Percentiles rank a stretch among this genome's conserved stretches.
Evolutionary conservation across 1,139 yeast species (phyloP).

Genomic region (Yamadazyma dendronema): DNA sequence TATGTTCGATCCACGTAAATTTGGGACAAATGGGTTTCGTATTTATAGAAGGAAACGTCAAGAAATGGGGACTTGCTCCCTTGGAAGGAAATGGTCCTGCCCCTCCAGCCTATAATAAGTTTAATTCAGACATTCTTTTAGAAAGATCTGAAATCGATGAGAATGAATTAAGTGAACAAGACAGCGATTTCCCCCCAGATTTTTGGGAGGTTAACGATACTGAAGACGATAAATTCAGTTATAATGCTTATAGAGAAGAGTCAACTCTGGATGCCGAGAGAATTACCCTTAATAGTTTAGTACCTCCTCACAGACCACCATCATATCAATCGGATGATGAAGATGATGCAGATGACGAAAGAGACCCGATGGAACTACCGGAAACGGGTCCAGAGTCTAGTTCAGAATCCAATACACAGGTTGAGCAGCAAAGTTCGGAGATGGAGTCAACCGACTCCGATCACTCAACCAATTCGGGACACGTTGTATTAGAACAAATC

Average conservation of each 20-base stretch:
- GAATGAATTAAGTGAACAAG: slow-evolving; percentile 44
- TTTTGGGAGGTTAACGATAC: slow-evolving; percentile 42
- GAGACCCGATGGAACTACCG: slow-evolving; percentile 8
- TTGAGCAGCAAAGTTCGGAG: no score
- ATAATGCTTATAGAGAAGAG: slow-evolving; percentile 38
- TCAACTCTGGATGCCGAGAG: slow-evolving; percentile 34
- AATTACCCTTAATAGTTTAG: slow-evolving; percentile 39
- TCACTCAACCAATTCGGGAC: no score
- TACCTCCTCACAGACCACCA: slow-evolving; percentile 34
- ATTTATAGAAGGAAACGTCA: slow-evolving; percentile 58
- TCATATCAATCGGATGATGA: slow-evolving; percentile 23
- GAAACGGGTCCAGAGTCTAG: no score
- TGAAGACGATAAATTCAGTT: slow-evolving; percentile 36
- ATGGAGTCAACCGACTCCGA: no score
- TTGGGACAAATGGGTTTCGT: slow-evolving; percentile 59
- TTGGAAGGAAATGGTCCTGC: slow-evolving; percentile 59
- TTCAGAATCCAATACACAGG: neutral
- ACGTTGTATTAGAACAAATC: no score
- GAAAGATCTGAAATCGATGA: slow-evolving; percentile 57
- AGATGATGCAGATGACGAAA: slow-evolving; percentile 12
- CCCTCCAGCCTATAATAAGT: slow-evolving; percentile 60
- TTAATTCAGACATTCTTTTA: slow-evolving; percentile 51
- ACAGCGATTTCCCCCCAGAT: slow-evolving; percentile 55
- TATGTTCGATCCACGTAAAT: slow-evolving; percentile 54
- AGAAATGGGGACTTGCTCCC: slow-evolving; percentile 67